phyloP scores from a whole-genome alignment of 192 early-diverging fungal species.

The Backusella psychrophila region DNA sequence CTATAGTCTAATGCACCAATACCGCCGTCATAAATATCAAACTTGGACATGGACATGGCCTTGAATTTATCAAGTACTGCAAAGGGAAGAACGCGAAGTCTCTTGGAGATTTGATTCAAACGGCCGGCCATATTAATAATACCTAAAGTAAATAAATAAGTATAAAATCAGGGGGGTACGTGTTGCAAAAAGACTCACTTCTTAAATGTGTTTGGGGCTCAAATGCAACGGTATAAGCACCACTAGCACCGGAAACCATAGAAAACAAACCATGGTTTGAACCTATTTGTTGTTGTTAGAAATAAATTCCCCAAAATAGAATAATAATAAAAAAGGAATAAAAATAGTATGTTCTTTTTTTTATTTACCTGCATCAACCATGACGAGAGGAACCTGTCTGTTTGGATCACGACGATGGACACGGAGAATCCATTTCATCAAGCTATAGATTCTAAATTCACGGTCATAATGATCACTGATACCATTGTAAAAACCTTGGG shows the following conservation, averaged over 20 bases:
- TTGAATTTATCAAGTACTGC: conserved; percentile 33
- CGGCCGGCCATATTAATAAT: conserved; percentile 33
- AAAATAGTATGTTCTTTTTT: neutral
- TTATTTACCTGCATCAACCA: conserved; percentile 36
- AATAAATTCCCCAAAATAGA: too few species aligned
- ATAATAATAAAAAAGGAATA: neutral
- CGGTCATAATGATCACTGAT: conserved; percentile 30
- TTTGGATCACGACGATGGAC: conserved; percentile 33
- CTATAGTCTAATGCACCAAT: conserved; percentile 23
- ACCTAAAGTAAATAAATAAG: conserved; percentile 12
- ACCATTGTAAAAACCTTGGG: conserved; percentile 15
- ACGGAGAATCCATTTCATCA: conserved; percentile 41
- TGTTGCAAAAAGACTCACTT: conserved; percentile 9
- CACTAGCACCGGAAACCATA: conserved; percentile 36
- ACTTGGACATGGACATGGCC: conserved; percentile 27
- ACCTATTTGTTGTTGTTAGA: conserved; percentile 8
- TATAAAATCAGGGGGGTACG: neutral
- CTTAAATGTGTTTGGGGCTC: conserved; percentile 38
- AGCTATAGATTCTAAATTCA: conserved; percentile 31
- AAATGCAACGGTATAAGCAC: conserved; percentile 35
- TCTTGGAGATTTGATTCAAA: conserved; percentile 23
- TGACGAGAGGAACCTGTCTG: conserved; percentile 24
- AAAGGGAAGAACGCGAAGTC: conserved; percentile 33
- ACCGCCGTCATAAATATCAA: conserved; percentile 30
- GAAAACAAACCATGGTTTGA: conserved; percentile 40